Percentiles rank a stretch among this genome's conserved stretches.
Conservation (phyloP, 768 basidiomycete genomes). For the Russula lepida region DNA sequence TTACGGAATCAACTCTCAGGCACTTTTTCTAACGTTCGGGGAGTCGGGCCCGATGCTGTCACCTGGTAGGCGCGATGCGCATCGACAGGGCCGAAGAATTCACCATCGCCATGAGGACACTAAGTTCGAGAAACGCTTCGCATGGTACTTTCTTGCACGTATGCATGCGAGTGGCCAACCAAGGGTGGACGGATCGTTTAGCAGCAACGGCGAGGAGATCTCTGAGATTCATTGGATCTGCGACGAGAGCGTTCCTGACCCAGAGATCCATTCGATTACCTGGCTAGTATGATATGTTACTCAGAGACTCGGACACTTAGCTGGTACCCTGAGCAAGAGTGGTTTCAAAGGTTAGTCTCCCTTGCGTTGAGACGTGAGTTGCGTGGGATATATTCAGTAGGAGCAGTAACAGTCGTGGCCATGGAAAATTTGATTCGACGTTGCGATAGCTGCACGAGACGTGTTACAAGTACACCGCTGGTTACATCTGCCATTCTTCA, state of each 20-base stretch:
- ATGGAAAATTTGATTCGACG: not conserved
- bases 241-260: not conserved
- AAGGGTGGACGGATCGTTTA: not conserved
- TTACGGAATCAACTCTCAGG: not conserved
- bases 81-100: not conserved
- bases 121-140: not conserved
- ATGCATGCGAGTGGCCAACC: not conserved
- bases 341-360: not conserved
- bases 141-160: not conserved
- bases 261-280: not conserved
- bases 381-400: not conserved
- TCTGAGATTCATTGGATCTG: not conserved
- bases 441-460: not conserved
- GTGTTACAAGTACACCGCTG: not conserved
- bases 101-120: not conserved
- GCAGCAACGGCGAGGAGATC: not conserved
- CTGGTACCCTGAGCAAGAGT: not conserved
- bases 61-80: not conserved
- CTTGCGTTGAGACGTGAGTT: too few relatives aligned
- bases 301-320: not conserved
- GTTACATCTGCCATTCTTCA: not conserved
- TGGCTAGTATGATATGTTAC: too few relatives aligned
- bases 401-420: too few relatives aligned
- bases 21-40: not conserved
- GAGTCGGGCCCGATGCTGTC: not conserved